Base-by-base conservation (phyloP, 2,329 filamentous ascomycete species). In the Fusarium xylarioides region DNA sequence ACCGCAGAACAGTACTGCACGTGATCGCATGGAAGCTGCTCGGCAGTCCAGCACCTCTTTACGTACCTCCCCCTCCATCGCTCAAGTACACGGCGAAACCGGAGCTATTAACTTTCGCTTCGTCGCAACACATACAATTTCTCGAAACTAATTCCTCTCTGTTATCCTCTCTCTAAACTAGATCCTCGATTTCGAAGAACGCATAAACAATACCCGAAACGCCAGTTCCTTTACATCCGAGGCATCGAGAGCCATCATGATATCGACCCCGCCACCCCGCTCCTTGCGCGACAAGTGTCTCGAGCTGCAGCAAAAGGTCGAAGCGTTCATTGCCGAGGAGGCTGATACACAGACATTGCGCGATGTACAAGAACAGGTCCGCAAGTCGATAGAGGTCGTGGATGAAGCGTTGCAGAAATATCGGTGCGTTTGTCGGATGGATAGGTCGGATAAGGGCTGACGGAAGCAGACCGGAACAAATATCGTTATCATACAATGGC, bases 401-500 rank as follows among this genome's bases (percentile, higher is more conserved):
- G 88, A 90, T 68, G 89, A 94, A 77, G 93, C 95, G 19, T 85
- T 98, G 78, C 83, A 89, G 71, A 88, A 87, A 79, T 98, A 97
- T 82, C 88, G 88, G 91, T 96, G 84, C 23, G 62, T 62, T 28
- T 21, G 26, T 11, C 14, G 6, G 19, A 30, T 4, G 44, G 26
- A 9, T 21, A 47, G 19, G 37, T 50, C 61, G 21, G 49, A 53
- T 46, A 26, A 47, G 52, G 42, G 54, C 71, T 78, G 63, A 73
- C 55, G 21, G 23, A n/a, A 50, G 34, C 53, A 96, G 93, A 66
- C 88, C 92, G 70, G 87, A 92, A 66, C 89, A 97, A 80, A 88
- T 98, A 68, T 94, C 95, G 10, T 87, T 98, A 73, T 97, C 95
- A 63, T 99, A 98, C 84, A 99, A 99, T 78, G 96, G 96, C 79